Base-by-base conservation (phyloP, 805 yeast genomes). In the Brettanomyces anomalus region DNA sequence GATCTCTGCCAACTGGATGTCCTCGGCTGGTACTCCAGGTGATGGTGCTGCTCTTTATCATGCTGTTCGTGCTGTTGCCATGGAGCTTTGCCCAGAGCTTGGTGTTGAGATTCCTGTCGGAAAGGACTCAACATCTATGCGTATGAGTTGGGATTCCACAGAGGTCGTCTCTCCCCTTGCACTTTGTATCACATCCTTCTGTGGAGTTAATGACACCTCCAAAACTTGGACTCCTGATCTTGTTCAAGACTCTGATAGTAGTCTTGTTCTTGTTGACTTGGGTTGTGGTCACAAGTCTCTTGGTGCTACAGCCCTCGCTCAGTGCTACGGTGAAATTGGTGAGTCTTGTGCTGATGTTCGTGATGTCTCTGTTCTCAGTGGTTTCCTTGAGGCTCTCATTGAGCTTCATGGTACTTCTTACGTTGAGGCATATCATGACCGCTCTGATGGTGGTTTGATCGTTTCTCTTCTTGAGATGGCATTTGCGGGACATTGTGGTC, bases 91-190 rank as follows among this genome's bases (percentile, higher is more conserved):
- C 66, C 97, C 97, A 18, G 90, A 77, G 46, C 74, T 93, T 51
- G 97, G 95, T 36, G 67, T 93, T 48, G 74, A 94, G 17, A 87
- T 93, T 45, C 99, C 99, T 13, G 99, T 93, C 32, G 99, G 99
- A 52, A 93, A 93, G 68, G 99, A 93, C 64, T 88, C 97, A 31
- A 88, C 93, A 96, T 88, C 97, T 18, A 90, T 93, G 98, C 87
- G 88, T 69, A 93, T 93, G 97, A 81, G 83, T 57, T 93, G 99
- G 99, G 85, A 74, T 40, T 77, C 79, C 50, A 85, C 82, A 55
- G 95, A 87, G 64, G 97, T 93, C 36, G 80, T 93, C 48, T 87
- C 97, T n/a, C 99, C 99, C 39, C 70, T 93, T 58, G 83, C 97
- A 11, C 76, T 90, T 55, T 83, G 85, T 39, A 74, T 90, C 52